These are phyloP conservation scores for Cladosporium sp. DNA, from an alignment of 2,329 filamentous ascomycete genomes.

Conservation along the genomic window DNA sequence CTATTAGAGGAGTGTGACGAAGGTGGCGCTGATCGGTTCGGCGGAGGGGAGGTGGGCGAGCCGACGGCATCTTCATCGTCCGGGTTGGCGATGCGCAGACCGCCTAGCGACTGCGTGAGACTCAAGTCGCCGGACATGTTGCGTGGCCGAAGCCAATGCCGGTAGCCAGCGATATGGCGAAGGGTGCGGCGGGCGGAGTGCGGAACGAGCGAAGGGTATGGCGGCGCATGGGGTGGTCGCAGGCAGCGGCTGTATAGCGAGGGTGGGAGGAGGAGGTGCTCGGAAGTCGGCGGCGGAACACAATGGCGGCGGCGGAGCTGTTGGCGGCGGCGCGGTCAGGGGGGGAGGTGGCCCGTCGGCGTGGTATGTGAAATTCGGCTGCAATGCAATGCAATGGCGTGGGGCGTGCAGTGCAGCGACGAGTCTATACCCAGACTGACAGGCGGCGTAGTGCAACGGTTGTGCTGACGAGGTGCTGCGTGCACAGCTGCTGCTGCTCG, in stretches of 20 bases:
- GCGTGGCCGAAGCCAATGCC: conserved; percentile 12
- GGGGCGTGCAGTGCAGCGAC: neutral
- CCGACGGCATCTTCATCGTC: conserved; percentile 59
- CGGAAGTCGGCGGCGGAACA: conserved; percentile 3
- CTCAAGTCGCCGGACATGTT: conserved; percentile 66
- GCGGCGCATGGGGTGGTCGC: conserved; percentile 13
- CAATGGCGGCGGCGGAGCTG: neutral
- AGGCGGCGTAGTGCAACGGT: neutral
- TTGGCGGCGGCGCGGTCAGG: neutral
- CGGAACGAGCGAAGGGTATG: conserved; percentile 2
- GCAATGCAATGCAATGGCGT: neutral
- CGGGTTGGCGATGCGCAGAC: conserved; percentile 93
- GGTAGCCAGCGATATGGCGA: conserved; percentile 3
- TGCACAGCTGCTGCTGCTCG: neutral
- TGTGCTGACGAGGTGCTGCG: neutral
- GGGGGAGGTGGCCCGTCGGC: neutral
- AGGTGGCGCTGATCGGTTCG: conserved; percentile 21
- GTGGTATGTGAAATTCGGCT: neutral
- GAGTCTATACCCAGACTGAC: neutral
- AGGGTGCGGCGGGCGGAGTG: neutral
- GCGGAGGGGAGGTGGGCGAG: conserved; percentile 17
- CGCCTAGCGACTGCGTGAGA: conserved; percentile 86
- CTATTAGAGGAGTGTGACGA: conserved; percentile 33
- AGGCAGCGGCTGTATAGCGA: conserved; percentile 16
- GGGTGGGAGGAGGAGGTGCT: conserved; percentile 5